Percentiles rank a stretch among this genome's conserved stretches.
These are phyloP conservation scores for Afroboletus lepidellus DNA, from an alignment of 1,284 basidiomycete species.

Conservation along the genomic window DNA sequence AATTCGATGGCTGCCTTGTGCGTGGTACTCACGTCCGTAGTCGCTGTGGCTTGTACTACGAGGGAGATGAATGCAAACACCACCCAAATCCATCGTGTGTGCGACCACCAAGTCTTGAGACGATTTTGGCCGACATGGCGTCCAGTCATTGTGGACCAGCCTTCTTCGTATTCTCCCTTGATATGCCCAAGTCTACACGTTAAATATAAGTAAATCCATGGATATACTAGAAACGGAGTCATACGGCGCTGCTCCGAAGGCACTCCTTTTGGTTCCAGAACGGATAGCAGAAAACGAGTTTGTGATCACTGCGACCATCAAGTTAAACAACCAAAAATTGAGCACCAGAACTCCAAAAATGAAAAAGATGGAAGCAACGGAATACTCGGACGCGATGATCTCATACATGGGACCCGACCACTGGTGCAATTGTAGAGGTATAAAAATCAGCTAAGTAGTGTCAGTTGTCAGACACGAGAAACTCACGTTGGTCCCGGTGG, in stretches of 20 bases:
- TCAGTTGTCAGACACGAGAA: neutral
- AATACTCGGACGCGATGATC: constrained; percentile 92
- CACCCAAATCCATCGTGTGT: constrained; percentile 76
- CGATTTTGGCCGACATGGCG: constrained; percentile 45
- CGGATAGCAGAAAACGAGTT: constrained; percentile 92
- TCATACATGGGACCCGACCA: constrained; percentile 86
- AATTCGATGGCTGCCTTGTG: constrained; percentile 55
- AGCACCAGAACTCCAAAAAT: constrained; percentile 81
- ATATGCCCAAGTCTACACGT: constrained; percentile 43
- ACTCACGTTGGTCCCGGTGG: constrained; percentile 74
- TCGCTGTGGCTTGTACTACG: constrained; percentile 76
- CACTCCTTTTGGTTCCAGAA: constrained; percentile 86
- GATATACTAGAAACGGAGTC: constrained; percentile 15
- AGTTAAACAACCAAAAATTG: constrained; percentile 93
- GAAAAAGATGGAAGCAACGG: constrained; percentile 86
- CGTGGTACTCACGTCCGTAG: constrained; percentile 49
- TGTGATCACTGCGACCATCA: constrained; percentile 96
- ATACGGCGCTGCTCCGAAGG: constrained; percentile 82
- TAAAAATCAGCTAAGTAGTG: neutral
- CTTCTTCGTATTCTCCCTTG: constrained; percentile 57
- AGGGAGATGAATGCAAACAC: constrained; percentile 72
- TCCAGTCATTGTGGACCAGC: constrained; percentile 52
- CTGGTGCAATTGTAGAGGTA: constrained; percentile 32
- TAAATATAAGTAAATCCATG: neutral
- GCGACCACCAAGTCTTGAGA: constrained; percentile 56